These are phyloP conservation scores for Hanseniaspora occidentalis DNA, from an alignment of 805 yeast genomes.

Conservation along the genomic window DNA sequence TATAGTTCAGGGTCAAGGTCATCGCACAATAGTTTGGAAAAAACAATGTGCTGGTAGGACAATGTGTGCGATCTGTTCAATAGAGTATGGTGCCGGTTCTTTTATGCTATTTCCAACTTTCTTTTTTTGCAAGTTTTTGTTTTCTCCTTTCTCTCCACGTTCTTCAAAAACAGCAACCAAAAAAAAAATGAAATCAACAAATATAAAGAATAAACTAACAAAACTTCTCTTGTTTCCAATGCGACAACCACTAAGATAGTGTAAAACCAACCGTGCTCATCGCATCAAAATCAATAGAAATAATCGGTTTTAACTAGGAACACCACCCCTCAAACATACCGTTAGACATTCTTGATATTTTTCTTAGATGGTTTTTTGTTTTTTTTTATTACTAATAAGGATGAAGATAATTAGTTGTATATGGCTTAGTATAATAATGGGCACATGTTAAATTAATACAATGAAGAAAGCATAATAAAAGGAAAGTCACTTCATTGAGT, in stretches of 20 bases:
- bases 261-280: no score
- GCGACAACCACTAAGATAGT: no score
- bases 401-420: no score
- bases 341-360: conserved; percentile 26
- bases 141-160: background rate
- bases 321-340: conserved; percentile 29
- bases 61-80: background rate
- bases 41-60: background rate
- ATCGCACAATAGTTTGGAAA: background rate
- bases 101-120: no score
- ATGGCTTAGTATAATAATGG: no score
- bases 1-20: background rate
- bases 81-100: no score
- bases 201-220: conserved; percentile 1
- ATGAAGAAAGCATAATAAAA: no score
- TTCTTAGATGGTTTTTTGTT: conserved; percentile 8
- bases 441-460: no score
- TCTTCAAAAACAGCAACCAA: no score
- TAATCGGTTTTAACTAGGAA: conserved; percentile 25
- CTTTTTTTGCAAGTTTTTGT: background rate
- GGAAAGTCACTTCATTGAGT: no score
- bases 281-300: no score
- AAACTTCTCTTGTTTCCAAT: no score
- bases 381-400: background rate
- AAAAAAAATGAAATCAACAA: background rate